Base-by-base conservation (phyloP, 495 filamentous ascomycete species). In the Xylaria telfairii region DNA sequence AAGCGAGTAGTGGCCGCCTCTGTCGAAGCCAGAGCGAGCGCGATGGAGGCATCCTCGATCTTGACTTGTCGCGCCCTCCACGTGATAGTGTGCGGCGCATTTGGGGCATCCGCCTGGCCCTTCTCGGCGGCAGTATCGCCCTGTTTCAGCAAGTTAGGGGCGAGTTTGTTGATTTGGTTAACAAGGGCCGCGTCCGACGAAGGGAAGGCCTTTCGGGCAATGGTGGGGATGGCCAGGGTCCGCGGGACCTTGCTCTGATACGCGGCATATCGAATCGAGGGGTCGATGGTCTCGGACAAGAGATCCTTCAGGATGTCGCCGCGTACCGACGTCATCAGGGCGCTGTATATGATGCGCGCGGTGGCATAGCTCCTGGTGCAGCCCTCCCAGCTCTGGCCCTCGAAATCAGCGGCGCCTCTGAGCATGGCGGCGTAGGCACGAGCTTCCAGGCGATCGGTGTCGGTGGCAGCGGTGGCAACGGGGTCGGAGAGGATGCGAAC, bases 1-100 rank as follows among this genome's bases (percentile, higher is more conserved):
- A 92, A 79, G 15, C 79, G 72, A 32, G 80, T 79, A 61, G 85
- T 89, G 26, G 89, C 90, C 26, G 82, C 79, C 26, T 85, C 82
- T 8, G 90, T 87, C 1, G 85, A 80, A 4, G 84, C 86, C 65
- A 92, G 83, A n/a, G 90, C 87, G 46, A 88, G 83, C 3, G 91
- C 94, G 66, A 98, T 98, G n/a, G 93, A 90, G 26, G 95, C 95
- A 78, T 98, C 95, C 68, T 96, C 94, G 49, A 99, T 89, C 71
- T 90, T 87, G 8, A 97, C 94, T 56, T 90, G 92, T n/a, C 93
- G 88, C 7, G 89, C 91, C 60, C 96, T 90, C 96, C 96, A 99
- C 7, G 89, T 91, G 47, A 99, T 89, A 13, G 88, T 92, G 73
- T 91, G 90, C 0, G 94, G 91, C 7, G 91, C 82, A 51, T 89